Base-by-base conservation (phyloP, 345 rosid species). In the Angophora floribunda region DNA sequence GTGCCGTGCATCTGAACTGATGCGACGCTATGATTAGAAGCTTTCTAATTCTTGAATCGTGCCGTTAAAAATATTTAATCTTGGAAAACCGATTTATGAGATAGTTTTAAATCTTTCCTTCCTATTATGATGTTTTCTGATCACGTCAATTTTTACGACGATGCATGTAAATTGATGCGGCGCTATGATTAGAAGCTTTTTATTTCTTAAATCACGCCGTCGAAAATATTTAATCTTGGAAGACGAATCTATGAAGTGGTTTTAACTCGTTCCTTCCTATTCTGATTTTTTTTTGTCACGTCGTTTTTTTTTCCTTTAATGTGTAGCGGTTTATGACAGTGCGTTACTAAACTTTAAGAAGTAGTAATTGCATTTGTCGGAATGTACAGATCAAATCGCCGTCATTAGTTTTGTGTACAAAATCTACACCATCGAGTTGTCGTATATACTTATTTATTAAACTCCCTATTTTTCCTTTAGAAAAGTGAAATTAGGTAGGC, bases 211-310 rank as follows among this genome's bases (percentile, higher is more conserved):
- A 52, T 52, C 17, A 21, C 21, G 7, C 7, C 21, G 7, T 17
- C 57, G 8, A 16, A 17, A n/a, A 0, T n/a, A 9, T n/a, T 2
- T 63, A 63, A 7, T 63, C 10, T n/a, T 63, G 22, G 41, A 63
- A 63, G 3, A 63, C 17, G 41, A 4, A 63, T 63, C 75, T n/a
- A 63, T 7, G 75, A 63, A 63, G 0, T 41, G 10, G 49, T 41
- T 75, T 6, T 8, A 21, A 75, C 84, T 41, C 0, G 15, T 75
- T 36, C 14, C 28, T 75, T 75, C 49, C 84, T 41, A 75, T 19
- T 41, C 0, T 0, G 4, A 32, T 32, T 22, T 36, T 36, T 36
- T 36, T 26, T 0, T 17, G 17, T 47, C 9, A 17, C 0, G 0
- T 41, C 47, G 8, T 32, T 15, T 32, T n/a, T 59, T 61, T 1